Percentiles rank a stretch among this genome's conserved stretches.
phyloP scores from a whole-genome alignment of 345 rosid species.

The Aquilaria malaccensis region DNA sequence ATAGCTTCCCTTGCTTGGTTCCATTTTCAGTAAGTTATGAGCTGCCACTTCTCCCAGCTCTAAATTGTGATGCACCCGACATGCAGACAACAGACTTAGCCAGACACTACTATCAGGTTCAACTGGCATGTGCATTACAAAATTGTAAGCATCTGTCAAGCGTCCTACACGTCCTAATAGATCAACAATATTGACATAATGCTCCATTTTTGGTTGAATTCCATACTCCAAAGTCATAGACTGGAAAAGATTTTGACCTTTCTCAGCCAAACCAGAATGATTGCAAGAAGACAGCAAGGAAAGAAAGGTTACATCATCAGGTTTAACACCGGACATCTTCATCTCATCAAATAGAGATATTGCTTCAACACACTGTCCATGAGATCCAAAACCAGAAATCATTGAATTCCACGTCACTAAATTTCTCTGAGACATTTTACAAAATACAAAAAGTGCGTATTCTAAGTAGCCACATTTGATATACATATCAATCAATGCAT shows the following conservation, averaged over 20 bases:
- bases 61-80: conserved; percentile 43
- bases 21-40: conserved; percentile 37
- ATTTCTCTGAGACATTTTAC: conserved; percentile 37
- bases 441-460: conserved; percentile 48
- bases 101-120: conserved; percentile 58
- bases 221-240: conserved; percentile 43
- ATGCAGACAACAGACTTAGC: conserved; percentile 64
- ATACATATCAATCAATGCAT: conserved; percentile 78
- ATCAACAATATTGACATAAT: conserved; percentile 66
- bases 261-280: conserved; percentile 63
- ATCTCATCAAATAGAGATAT: conserved; percentile 44
- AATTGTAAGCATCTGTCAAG: conserved; percentile 51
- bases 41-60: conserved; percentile 69
- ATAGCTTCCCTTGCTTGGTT: conserved; percentile 50
- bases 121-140: conserved; percentile 44
- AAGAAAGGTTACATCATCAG: conserved; percentile 67
- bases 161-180: conserved; percentile 69
- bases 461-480: conserved; percentile 57
- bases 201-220: conserved; percentile 53
- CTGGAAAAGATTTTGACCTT: conserved; percentile 47
- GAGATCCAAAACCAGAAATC: conserved; percentile 75
- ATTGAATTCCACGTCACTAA: conserved; percentile 69
- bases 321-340: conserved; percentile 40
- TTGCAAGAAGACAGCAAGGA: conserved; percentile 72
- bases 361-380: conserved; percentile 52